phyloP scores from a whole-genome alignment of 495 filamentous ascomycete species.

The Hypomontagnella submonticulosa region DNA sequence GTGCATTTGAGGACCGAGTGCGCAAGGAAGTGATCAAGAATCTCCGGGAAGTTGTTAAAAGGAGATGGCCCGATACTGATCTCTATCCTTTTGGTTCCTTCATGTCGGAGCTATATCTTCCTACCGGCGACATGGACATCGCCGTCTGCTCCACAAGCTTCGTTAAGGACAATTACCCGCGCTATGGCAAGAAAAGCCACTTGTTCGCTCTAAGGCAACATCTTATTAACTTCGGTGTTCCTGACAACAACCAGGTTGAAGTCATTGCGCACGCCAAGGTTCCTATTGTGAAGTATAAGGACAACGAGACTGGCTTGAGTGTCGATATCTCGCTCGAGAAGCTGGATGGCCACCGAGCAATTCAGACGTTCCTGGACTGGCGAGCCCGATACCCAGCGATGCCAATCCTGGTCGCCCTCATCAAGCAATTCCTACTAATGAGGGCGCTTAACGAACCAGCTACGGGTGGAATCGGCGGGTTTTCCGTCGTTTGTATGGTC shows the following conservation, averaged over 20 bases:
- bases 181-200: constrained; percentile 50
- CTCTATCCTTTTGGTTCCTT: constrained; percentile 89
- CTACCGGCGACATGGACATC: constrained; percentile 92
- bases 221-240: constrained; percentile 61
- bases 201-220: constrained; percentile 61
- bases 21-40: constrained; percentile 74
- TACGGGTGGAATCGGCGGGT: constrained; percentile 91
- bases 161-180: constrained; percentile 49
- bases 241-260: constrained; percentile 64
- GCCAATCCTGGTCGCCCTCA: constrained; percentile 81
- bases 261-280: constrained; percentile 82
- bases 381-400: constrained; percentile 80
- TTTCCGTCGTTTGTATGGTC: constrained; percentile 93
- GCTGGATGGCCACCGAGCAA: constrained; percentile 77
- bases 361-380: constrained; percentile 82
- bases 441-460: constrained; percentile 89
- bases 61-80: constrained; percentile 63
- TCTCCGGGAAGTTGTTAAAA: constrained; percentile 65
- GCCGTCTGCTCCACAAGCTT: constrained; percentile 80
- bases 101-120: constrained; percentile 88
- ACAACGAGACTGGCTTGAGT: constrained; percentile 74
- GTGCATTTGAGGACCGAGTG: constrained; percentile 77
- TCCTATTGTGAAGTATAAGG: constrained; percentile 90
- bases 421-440: constrained; percentile 94
- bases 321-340: constrained; percentile 98